Evolutionary conservation across 352 stramenopile genomes (phyloP).

Genomic region (Elongisporangium prolatum): DNA sequence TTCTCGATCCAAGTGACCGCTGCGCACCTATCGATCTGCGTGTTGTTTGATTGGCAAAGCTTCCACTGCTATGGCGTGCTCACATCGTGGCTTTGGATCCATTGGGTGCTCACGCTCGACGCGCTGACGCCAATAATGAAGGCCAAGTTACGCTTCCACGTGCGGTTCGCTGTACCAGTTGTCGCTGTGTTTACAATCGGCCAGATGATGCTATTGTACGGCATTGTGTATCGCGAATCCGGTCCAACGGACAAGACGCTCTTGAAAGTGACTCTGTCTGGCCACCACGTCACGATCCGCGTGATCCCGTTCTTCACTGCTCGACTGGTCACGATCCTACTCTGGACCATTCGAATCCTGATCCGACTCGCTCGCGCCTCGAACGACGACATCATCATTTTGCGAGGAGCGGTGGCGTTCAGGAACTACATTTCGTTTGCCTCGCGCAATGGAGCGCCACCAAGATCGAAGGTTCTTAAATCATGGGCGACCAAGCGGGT

Average conservation of each 20-base stretch:
- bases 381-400: constrained; percentile 1
- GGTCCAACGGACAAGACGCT: background rate
- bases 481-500: too few relatives aligned
- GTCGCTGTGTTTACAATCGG: background rate
- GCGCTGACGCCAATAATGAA: constrained; percentile 23
- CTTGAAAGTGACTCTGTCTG: background rate
- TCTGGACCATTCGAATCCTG: background rate
- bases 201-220: background rate
- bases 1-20: constrained; percentile 19
- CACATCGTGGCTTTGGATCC: constrained; percentile 18
- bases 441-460: too few relatives aligned
- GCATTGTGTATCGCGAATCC: background rate
- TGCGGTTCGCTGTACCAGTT: background rate
- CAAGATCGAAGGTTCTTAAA: too few relatives aligned
- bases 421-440: background rate
- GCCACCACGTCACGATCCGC: background rate
- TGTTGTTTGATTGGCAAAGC: constrained; percentile 12
- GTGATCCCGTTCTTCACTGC: background rate
- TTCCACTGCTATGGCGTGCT: background rate
- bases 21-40: constrained; percentile 21
- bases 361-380: background rate
- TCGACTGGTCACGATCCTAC: background rate
- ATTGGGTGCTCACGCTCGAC: constrained; percentile 26
- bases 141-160: constrained; percentile 3
- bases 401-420: background rate